Percentiles rank a stretch among this genome's conserved stretches.
Evolutionary conservation across 2,329 filamentous ascomycete genomes (phyloP).

Genomic region (Paramyrothecium roridum): DNA sequence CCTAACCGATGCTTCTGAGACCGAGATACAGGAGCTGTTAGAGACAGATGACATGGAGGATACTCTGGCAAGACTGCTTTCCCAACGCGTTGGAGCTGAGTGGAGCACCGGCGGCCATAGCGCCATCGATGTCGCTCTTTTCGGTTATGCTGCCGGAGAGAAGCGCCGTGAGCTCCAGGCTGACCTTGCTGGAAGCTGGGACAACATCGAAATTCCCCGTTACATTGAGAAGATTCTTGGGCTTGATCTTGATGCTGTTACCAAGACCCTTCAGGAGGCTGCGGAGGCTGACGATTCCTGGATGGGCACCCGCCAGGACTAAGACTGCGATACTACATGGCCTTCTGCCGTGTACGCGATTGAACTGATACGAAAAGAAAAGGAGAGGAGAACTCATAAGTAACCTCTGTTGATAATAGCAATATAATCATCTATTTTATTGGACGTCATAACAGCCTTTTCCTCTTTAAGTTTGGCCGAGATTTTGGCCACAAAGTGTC

Average conservation of each 20-base stretch:
- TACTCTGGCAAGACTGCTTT: slow-evolving; percentile 21
- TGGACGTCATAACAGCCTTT: no score
- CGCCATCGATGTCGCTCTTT: slow-evolving; percentile 28
- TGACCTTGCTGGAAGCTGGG: slow-evolving; percentile 20
- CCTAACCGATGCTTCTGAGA: slow-evolving; percentile 19
- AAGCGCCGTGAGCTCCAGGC: slow-evolving; percentile 15
- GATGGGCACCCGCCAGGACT: neutral
- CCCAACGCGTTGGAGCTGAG: slow-evolving; percentile 22
- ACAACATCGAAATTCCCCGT: slow-evolving; percentile 26
- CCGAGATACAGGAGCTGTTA: slow-evolving; percentile 18
- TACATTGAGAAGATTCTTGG: slow-evolving; percentile 21
- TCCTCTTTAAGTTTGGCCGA: no score
- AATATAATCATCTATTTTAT: no score
- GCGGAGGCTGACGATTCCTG: neutral
- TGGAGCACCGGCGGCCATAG: slow-evolving; percentile 33
- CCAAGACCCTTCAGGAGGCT: neutral
- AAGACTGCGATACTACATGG: no score
- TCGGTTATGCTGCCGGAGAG: slow-evolving; percentile 23
- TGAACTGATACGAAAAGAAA: no score
- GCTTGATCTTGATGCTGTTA: slow-evolving; percentile 19
- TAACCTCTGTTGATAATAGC: no score
- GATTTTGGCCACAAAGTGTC: no score
- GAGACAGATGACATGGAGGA: slow-evolving; percentile 11
- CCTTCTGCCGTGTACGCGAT: no score
- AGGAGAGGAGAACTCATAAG: no score